Evolutionary conservation across 2,329 filamentous ascomycete genomes (phyloP).

Genomic region (Fusarium sp.): DNA sequence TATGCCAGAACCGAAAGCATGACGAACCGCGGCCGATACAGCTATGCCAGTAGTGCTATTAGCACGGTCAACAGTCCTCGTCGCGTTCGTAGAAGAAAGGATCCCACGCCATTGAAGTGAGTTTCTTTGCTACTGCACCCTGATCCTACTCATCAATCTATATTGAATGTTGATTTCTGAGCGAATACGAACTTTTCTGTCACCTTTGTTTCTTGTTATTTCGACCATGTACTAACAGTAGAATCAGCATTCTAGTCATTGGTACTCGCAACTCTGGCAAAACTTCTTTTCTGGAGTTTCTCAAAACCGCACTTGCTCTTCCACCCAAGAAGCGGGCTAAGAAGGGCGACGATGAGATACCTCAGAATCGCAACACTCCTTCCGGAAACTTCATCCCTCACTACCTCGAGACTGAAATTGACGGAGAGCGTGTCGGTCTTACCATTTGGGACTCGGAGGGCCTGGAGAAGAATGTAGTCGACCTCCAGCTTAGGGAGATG

Average conservation of each 20-base stretch:
- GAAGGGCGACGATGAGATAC: slow-evolving; percentile 71
- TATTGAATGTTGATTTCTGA: not conserved
- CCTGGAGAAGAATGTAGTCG: slow-evolving; percentile 93
- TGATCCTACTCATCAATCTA: not conserved
- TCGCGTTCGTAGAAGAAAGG: slow-evolving; percentile 92
- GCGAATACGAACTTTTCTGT: not conserved
- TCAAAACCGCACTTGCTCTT: slow-evolving; percentile 86
- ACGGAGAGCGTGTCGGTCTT: slow-evolving; percentile 89
- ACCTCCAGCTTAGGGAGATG: slow-evolving; percentile 93
- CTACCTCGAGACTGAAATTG: slow-evolving; percentile 95
- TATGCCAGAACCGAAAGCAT: slow-evolving; percentile 93
- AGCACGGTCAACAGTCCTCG: slow-evolving; percentile 95
- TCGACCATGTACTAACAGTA: slow-evolving; percentile 8
- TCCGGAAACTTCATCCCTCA: slow-evolving; percentile 85
- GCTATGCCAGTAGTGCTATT: slow-evolving; percentile 92
- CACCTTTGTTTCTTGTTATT: not conserved
- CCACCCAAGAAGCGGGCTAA: slow-evolving; percentile 82
- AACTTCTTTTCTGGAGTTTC: slow-evolving; percentile 96
- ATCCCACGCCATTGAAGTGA: slow-evolving; percentile 98
- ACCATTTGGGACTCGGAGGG: slow-evolving; percentile 98
- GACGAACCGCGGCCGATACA: slow-evolving; percentile 95
- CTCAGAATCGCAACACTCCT: slow-evolving; percentile 65
- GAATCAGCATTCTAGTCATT: slow-evolving; percentile 86
- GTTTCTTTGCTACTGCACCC: slow-evolving; percentile 56
- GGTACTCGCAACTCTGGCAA: slow-evolving; percentile 92